Percentiles rank a stretch among this genome's conserved stretches.
Conservation (phyloP, 1,284 basidiomycete species). For the Ganoderma boninense region DNA sequence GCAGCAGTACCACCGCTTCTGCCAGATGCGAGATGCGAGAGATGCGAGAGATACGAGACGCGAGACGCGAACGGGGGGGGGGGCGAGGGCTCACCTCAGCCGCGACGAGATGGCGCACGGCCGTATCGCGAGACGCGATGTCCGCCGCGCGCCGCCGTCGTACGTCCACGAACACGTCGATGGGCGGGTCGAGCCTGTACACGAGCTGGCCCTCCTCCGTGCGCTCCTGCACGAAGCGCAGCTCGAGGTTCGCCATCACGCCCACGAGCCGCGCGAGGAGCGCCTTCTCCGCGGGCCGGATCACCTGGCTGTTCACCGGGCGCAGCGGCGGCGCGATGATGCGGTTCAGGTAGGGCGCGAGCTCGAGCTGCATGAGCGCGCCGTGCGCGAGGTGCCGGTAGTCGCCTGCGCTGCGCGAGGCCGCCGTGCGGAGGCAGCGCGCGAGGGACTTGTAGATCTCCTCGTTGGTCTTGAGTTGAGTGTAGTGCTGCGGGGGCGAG, state of each 20-base stretch:
- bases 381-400: constrained; percentile 71
- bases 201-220: constrained; percentile 90
- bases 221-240: constrained; percentile 92
- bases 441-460: constrained; percentile 86
- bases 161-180: constrained; percentile 97
- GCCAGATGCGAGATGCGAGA: background rate
- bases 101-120: constrained; percentile 91
- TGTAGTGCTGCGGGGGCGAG: constrained; percentile 59
- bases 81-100: constrained; percentile 73
- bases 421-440: constrained; percentile 61
- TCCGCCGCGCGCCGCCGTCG: constrained; percentile 89
- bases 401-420: constrained; percentile 57
- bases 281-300: constrained; percentile 83
- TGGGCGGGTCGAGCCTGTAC: constrained; percentile 95
- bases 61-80: no score
- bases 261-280: constrained; percentile 82
- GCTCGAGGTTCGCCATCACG: constrained; percentile 88
- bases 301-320: constrained; percentile 92
- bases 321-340: constrained; percentile 94
- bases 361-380: constrained; percentile 81
- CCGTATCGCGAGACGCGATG: constrained; percentile 88
- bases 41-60: no score
- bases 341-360: constrained; percentile 90
- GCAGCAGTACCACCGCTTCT: background rate
- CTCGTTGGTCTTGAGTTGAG: constrained; percentile 80